Evolutionary conservation across 1,284 basidiomycete genomes (phyloP).

Genomic region (Microbotryomycetes sp.): DNA sequence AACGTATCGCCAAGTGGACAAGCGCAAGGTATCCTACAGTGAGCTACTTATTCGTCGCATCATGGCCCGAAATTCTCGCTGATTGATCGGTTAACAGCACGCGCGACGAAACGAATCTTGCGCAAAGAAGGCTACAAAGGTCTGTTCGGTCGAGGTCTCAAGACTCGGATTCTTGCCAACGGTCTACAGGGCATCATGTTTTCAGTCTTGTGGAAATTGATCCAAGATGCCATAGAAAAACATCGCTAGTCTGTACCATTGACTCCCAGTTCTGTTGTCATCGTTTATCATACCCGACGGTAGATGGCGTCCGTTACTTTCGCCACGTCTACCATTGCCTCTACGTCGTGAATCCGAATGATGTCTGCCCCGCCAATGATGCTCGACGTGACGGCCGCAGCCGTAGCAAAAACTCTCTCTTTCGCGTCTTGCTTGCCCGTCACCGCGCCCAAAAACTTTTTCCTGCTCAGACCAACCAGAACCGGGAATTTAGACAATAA

Average conservation of each 20-base stretch:
- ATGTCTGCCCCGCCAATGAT: constrained; percentile 66
- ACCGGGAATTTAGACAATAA: constrained; percentile 54
- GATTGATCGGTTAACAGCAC: constrained; percentile 34
- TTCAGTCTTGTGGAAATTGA: constrained; percentile 73
- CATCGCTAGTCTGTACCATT: not conserved
- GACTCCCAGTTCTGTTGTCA: too few relatives aligned
- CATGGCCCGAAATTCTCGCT: not conserved
- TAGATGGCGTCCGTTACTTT: constrained; percentile 49
- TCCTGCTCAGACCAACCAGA: constrained; percentile 72
- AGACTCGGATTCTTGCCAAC: constrained; percentile 63
- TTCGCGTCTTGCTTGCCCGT: constrained; percentile 49
- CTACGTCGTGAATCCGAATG: constrained; percentile 77
- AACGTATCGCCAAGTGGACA: constrained; percentile 82
- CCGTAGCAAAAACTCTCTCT: constrained; percentile 72
- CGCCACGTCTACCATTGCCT: constrained; percentile 58
- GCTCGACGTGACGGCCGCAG: constrained; percentile 67
- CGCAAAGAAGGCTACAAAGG: constrained; percentile 57
- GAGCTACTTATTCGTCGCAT: constrained; percentile 10
- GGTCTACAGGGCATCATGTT: constrained; percentile 80
- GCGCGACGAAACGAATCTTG: constrained; percentile 60
- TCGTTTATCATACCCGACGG: not conserved
- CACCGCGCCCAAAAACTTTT: constrained; percentile 69
- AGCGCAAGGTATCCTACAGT: constrained; percentile 64
- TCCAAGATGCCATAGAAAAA: constrained; percentile 50
- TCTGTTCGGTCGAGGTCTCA: constrained; percentile 70